Conservation (phyloP, 1,139 yeast genomes). For the Blastobotrys raffinosifermentans region DNA sequence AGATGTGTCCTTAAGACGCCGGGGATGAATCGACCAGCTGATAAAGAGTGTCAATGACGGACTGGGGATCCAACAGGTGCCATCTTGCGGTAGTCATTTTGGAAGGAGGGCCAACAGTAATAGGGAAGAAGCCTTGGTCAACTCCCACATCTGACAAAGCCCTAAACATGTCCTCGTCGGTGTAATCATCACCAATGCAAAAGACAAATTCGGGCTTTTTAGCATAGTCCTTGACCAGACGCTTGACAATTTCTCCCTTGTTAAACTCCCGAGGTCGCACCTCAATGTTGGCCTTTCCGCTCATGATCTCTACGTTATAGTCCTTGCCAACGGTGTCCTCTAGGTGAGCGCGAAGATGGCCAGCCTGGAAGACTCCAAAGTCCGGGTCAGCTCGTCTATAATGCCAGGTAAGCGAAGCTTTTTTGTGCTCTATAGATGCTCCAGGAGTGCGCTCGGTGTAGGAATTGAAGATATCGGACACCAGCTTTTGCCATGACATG, state of each 20-base stretch:
- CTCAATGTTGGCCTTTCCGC: constrained; percentile 93
- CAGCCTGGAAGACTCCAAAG: constrained; percentile 81
- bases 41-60: constrained; percentile 81
- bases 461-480: constrained; percentile 61
- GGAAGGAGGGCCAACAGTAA: constrained; percentile 92
- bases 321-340: constrained; percentile 53
- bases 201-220: constrained; percentile 72
- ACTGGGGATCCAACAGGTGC: constrained; percentile 79
- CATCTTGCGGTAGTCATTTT: constrained; percentile 84
- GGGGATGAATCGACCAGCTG: constrained; percentile 53
- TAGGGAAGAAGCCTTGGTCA: constrained; percentile 53
- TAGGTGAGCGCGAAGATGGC: constrained; percentile 61
- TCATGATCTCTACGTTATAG: constrained; percentile 93
- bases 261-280: constrained; percentile 91
- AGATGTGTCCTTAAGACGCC: no score
- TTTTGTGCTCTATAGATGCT: constrained; percentile 75
- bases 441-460: constrained; percentile 92
- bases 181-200: constrained; percentile 91
- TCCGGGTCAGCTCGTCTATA: constrained; percentile 93
- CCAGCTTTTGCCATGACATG: constrained; percentile 90
- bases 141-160: constrained; percentile 57
- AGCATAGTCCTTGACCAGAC: constrained; percentile 46
- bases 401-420: constrained; percentile 97
- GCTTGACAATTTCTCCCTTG: constrained; percentile 91
- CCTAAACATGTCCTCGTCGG: constrained; percentile 96